These are phyloP conservation scores for Acorus calamus DNA, from an alignment of 106 monocot species.

Conservation along the genomic window DNA sequence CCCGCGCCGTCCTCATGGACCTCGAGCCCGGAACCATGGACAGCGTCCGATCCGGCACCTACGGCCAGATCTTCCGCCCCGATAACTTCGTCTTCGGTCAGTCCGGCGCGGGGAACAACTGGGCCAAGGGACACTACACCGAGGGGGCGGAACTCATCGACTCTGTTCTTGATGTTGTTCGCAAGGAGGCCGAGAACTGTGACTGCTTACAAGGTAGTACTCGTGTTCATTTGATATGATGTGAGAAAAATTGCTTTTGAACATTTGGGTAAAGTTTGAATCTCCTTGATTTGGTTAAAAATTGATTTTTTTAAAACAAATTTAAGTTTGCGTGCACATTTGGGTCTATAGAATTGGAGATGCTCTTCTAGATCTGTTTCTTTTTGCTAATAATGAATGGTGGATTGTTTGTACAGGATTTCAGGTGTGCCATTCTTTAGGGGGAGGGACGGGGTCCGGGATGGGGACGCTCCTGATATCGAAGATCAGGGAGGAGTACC, in stretches of 20 bases:
- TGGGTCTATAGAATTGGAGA: no score
- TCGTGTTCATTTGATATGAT: background rate
- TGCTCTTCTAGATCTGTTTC: no score
- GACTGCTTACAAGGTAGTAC: conserved; percentile 22
- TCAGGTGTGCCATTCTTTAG: conserved; percentile 22
- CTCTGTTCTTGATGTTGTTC: conserved; percentile 27
- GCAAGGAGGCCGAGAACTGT: conserved; percentile 35
- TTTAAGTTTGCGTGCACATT: no score
- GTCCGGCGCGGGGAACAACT: conserved; percentile 30
- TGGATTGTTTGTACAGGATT: conserved; percentile 8
- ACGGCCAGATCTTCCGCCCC: conserved; percentile 23
- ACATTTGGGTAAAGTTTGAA: background rate
- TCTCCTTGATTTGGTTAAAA: background rate
- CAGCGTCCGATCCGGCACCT: conserved; percentile 20
- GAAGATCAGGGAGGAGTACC: conserved; percentile 31
- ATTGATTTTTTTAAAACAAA: no score
- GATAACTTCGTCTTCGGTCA: conserved; percentile 35
- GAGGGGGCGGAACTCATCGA: conserved; percentile 32
- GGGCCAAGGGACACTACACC: conserved; percentile 29
- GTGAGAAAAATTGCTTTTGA: no score
- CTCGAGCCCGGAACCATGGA: conserved; percentile 29
- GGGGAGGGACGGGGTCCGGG: conserved; percentile 27
- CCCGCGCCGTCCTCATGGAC: conserved; percentile 30
- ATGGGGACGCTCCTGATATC: conserved; percentile 33
- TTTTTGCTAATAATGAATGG: background rate